Percentiles rank a stretch among this genome's conserved stretches.
Conservation (phyloP, 1,139 yeast genomes). For the Blastobotrys persicus region DNA sequence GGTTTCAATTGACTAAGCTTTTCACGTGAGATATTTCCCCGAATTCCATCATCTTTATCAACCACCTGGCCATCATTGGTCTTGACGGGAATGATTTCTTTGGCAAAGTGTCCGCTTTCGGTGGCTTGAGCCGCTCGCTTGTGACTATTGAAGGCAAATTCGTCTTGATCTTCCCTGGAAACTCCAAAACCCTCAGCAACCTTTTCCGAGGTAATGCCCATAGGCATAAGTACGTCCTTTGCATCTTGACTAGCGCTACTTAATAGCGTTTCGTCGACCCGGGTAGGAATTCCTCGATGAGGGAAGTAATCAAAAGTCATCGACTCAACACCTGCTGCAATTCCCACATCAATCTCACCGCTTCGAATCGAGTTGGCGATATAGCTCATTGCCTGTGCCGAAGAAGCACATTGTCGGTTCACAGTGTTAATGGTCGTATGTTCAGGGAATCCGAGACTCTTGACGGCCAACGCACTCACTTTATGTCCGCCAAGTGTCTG, state of each 20-base stretch:
- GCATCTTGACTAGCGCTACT: constrained; percentile 29
- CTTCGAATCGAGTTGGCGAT: constrained; percentile 38
- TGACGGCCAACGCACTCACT: constrained; percentile 38
- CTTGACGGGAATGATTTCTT: constrained; percentile 41
- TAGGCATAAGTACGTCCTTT: constrained; percentile 41
- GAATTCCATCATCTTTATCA: constrained; percentile 39
- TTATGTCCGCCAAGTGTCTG: constrained; percentile 41
- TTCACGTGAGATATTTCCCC: constrained; percentile 36
- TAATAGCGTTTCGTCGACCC: constrained; percentile 30
- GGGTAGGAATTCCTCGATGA: constrained; percentile 41
- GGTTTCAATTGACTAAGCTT: constrained; percentile 39
- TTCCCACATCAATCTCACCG: constrained; percentile 40
- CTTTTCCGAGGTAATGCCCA: constrained; percentile 43
- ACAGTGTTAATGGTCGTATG: constrained; percentile 43
- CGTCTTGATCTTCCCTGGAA: constrained; percentile 38
- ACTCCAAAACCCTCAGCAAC: constrained; percentile 37
- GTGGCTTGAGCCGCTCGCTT: constrained; percentile 41
- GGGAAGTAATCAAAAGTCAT: constrained; percentile 47
- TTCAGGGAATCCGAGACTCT: constrained; percentile 41
- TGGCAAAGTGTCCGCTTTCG: constrained; percentile 40
- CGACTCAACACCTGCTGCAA: constrained; percentile 48
- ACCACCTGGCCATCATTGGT: constrained; percentile 32
- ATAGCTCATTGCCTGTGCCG: constrained; percentile 43
- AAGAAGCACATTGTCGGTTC: constrained; percentile 46
- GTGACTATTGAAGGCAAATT: constrained; percentile 42